Conservation (phyloP, 2,329 filamentous ascomycete genomes). For the Colletotrichum eleusines region DNA sequence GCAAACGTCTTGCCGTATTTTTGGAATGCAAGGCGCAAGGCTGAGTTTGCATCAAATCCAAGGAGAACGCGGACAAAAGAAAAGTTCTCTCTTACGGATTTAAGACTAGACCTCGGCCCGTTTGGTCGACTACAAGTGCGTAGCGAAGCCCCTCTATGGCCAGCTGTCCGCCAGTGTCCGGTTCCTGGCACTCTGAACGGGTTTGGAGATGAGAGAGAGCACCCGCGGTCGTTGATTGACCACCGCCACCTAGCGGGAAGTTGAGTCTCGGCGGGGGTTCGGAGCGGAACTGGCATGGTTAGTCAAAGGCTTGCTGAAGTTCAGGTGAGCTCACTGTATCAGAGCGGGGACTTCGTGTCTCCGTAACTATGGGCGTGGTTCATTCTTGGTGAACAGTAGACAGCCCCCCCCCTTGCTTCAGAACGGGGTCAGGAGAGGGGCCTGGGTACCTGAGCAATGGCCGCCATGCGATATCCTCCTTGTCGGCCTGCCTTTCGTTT, state of each 20-base stretch:
- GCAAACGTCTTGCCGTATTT: neutral
- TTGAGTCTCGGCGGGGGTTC: neutral
- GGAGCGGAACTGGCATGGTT: neutral
- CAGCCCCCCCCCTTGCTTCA: conserved; percentile 18
- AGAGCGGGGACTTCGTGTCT: conserved; percentile 17
- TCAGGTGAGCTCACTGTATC: neutral
- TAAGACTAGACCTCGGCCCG: neutral
- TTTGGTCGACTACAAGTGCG: neutral
- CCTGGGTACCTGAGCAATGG: conserved; percentile 6
- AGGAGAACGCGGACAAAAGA: neutral
- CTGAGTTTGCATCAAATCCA: neutral
- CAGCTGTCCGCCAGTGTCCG: neutral
- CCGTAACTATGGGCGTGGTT: conserved; percentile 15
- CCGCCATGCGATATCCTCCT: conserved; percentile 14
- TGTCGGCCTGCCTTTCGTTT: conserved; percentile 11
- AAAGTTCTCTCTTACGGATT: neutral
- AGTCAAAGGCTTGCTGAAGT: neutral
- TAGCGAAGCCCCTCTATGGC: neutral
- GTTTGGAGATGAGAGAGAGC: conserved; percentile 6
- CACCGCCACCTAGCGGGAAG: conserved; percentile 22
- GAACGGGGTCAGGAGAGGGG: conserved; percentile 24
- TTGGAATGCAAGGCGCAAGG: neutral
- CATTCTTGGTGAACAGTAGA: conserved; percentile 12
- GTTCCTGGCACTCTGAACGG: neutral
- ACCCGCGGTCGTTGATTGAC: neutral